A percentile compares a stretch with the other conserved stretches of the same genome.
Conservation (phyloP, 768 basidiomycete genomes). For the Russula sp. region DNA sequence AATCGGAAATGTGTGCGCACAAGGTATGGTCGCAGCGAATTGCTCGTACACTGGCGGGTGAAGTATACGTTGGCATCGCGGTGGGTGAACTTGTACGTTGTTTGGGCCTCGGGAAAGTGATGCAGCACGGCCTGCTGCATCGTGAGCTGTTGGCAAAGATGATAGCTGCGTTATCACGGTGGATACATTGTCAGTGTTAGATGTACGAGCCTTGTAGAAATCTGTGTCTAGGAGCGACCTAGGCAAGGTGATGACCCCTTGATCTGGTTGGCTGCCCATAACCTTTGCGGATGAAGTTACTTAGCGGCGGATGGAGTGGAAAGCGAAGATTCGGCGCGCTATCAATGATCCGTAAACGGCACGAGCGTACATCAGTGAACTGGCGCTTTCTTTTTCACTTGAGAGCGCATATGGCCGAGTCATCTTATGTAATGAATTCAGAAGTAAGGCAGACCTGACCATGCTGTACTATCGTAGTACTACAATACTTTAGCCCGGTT, state of each 20-base stretch:
- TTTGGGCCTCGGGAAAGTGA: slow-evolving; percentile 69
- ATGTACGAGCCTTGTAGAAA: slow-evolving; percentile 66
- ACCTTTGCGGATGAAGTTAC: neutral
- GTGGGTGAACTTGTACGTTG: slow-evolving; percentile 78
- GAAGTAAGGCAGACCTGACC: too few relatives aligned
- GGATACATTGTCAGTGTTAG: neutral
- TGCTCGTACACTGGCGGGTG: slow-evolving; percentile 59
- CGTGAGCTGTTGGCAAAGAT: slow-evolving; percentile 55
- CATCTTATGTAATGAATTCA: too few relatives aligned
- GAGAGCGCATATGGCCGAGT: too few relatives aligned
- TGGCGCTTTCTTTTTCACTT: too few relatives aligned
- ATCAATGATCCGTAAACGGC: neutral
- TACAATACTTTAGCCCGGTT: too few relatives aligned
- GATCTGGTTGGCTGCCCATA: slow-evolving; percentile 17
- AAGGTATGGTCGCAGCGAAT: slow-evolving; percentile 53
- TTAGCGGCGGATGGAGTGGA: neutral
- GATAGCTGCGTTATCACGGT: slow-evolving; percentile 9
- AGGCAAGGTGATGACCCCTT: slow-evolving; percentile 30
- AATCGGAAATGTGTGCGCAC: slow-evolving; percentile 41
- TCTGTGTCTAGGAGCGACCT: slow-evolving; percentile 86
- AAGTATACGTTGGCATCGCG: slow-evolving; percentile 65
- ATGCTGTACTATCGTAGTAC: too few relatives aligned
- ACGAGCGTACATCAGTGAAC: neutral
- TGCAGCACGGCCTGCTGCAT: slow-evolving; percentile 92
- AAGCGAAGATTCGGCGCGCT: neutral